phyloP scores from a whole-genome alignment of 768 basidiomycete genomes.

The Naganishia antarctica region DNA sequence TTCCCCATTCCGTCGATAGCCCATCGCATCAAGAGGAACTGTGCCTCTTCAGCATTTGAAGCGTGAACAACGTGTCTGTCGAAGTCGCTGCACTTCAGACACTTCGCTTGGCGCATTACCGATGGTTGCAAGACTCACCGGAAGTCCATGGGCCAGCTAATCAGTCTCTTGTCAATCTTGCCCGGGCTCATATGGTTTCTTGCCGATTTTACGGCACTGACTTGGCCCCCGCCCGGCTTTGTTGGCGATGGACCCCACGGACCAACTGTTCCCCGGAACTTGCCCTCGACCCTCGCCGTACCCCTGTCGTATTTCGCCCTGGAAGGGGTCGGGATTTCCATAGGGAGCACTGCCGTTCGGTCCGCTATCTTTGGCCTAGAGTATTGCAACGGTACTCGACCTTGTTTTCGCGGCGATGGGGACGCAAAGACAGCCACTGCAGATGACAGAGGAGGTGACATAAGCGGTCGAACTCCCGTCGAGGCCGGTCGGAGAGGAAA shows the following conservation, averaged over 20 bases:
- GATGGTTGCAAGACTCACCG: constrained; percentile 32
- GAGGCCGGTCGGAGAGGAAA: neutral
- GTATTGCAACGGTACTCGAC: too few relatives aligned
- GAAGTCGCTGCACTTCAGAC: too few relatives aligned
- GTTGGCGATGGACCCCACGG: neutral
- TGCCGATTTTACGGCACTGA: neutral
- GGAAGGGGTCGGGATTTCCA: too few relatives aligned
- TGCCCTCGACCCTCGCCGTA: too few relatives aligned
- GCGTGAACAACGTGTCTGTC: constrained; percentile 46
- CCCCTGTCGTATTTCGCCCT: too few relatives aligned
- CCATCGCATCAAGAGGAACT: constrained; percentile 46
- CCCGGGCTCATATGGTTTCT: constrained; percentile 13
- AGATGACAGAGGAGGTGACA: neutral
- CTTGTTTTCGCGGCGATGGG: neutral
- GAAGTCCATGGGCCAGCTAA: constrained; percentile 45
- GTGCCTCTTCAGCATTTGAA: constrained; percentile 44
- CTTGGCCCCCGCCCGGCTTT: neutral
- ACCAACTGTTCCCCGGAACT: neutral
- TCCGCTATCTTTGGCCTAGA: too few relatives aligned
- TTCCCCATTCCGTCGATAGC: constrained; percentile 47
- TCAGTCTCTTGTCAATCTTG: constrained; percentile 43
- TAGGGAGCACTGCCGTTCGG: too few relatives aligned
- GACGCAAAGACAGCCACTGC: neutral
- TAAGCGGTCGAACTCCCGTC: neutral
- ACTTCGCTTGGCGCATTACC: neutral